Evolutionary conservation across 2,329 filamentous ascomycete species (phyloP).

Genomic region (Fusarium brevicatenulatum): DNA sequence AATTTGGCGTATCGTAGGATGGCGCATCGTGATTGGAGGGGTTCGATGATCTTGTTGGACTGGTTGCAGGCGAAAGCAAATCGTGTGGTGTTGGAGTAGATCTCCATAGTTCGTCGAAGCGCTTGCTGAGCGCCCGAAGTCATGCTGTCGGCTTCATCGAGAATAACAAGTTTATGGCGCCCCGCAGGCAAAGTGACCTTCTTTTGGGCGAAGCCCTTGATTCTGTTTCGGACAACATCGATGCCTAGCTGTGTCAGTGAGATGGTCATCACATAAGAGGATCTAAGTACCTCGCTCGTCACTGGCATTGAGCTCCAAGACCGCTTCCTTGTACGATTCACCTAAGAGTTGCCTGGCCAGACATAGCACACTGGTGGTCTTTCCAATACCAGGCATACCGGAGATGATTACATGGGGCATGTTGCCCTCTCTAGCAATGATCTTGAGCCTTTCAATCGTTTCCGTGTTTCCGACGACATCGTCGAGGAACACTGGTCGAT

Average conservation of each 20-base stretch:
- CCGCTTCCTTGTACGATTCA: slow-evolving; percentile 95
- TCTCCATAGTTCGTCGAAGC: slow-evolving; percentile 96
- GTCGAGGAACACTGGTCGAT: slow-evolving; percentile 92
- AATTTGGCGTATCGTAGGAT: slow-evolving; percentile 93
- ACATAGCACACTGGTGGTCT: slow-evolving; percentile 95
- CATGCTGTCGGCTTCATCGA: slow-evolving; percentile 99
- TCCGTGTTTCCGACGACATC: slow-evolving; percentile 98
- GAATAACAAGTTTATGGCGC: slow-evolving; percentile 94
- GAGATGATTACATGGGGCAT: slow-evolving; percentile 99
- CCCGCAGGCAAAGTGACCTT: slow-evolving; percentile 94
- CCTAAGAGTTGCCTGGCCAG: slow-evolving; percentile 91
- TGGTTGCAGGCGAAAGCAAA: slow-evolving; percentile 99
- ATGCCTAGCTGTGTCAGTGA: slow-evolving; percentile 68
- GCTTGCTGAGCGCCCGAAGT: slow-evolving; percentile 96
- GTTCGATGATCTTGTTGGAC: slow-evolving; percentile 99
- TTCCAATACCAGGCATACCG: slow-evolving; percentile 99
- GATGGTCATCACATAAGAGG: background rate
- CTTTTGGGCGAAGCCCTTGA: slow-evolving; percentile 98
- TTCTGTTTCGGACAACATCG: slow-evolving; percentile 95
- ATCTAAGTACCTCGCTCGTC: slow-evolving; percentile 79
- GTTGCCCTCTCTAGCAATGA: slow-evolving; percentile 98
- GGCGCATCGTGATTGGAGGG: slow-evolving; percentile 95
- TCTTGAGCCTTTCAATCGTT: slow-evolving; percentile 96
- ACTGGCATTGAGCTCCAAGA: slow-evolving; percentile 94
- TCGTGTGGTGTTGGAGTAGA: slow-evolving; percentile 94